These are phyloP conservation scores for Eutypa lata DNA, from an alignment of 2,329 filamentous ascomycete genomes.

Conservation along the genomic window DNA sequence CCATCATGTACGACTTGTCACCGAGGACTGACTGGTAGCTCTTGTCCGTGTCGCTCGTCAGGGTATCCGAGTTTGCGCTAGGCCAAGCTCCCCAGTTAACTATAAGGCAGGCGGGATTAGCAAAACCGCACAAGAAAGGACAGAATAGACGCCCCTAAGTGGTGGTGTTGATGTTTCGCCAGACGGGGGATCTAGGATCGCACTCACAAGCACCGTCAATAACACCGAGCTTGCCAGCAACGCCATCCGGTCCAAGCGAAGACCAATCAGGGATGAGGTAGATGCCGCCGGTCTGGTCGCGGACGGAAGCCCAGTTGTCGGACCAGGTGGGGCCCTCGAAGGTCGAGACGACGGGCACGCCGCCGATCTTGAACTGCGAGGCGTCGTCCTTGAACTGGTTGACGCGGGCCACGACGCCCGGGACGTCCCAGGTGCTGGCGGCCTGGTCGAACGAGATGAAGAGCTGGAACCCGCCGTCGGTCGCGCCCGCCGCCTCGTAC, in stretches of 20 bases:
- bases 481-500: constrained; percentile 29
- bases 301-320: constrained; percentile 40
- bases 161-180: background rate
- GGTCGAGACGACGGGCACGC: constrained; percentile 45
- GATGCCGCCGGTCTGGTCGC: constrained; percentile 32
- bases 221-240: constrained; percentile 17
- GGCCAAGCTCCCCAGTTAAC: constrained; percentile 52
- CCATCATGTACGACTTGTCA: constrained; percentile 49
- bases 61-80: constrained; percentile 32
- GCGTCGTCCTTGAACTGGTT: constrained; percentile 33
- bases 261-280: constrained; percentile 47
- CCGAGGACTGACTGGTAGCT: constrained; percentile 35
- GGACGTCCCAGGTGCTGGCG: constrained; percentile 24
- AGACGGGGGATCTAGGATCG: no score
- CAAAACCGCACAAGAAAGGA: no score
- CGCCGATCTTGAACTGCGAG: constrained; percentile 39
- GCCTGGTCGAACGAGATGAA: constrained; percentile 35
- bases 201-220: constrained; percentile 29
- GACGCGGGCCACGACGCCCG: constrained; percentile 27
- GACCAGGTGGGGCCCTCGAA: constrained; percentile 45
- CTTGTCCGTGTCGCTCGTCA: constrained; percentile 36
- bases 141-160: no score
- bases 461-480: constrained; percentile 27
- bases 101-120: no score
- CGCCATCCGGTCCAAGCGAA: constrained; percentile 35